A percentile compares a stretch with the other conserved stretches of the same genome.
Evolutionary conservation across 352 stramenopile species (phyloP).

Genomic region (Halophytophthora batemanensis): DNA sequence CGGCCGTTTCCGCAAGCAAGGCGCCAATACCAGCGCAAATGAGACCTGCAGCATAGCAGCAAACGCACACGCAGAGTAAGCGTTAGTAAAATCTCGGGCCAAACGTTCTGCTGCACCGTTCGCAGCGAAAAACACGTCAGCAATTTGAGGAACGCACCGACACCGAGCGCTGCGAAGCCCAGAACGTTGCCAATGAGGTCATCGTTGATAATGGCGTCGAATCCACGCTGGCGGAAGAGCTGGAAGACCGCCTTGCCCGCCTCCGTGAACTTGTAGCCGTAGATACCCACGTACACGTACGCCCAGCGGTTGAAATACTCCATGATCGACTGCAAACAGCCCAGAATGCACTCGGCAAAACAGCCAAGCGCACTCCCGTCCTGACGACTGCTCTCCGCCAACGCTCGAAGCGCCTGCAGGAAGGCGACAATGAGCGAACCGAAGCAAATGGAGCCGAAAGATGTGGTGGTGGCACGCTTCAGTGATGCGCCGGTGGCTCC

Average conservation of each 20-base stretch:
- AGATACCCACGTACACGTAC: constrained; percentile 94
- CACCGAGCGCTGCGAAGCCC: constrained; percentile 83
- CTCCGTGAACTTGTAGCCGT: constrained; percentile 93
- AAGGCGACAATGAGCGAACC: constrained; percentile 93
- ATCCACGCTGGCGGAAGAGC: constrained; percentile 93
- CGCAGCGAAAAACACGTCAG: neutral
- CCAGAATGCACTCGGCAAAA: constrained; percentile 82
- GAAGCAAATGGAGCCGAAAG: constrained; percentile 95
- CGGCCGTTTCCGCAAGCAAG: constrained; percentile 44
- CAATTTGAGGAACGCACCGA: constrained; percentile 46
- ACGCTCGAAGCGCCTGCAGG: constrained; percentile 83
- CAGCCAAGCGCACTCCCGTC: constrained; percentile 71
- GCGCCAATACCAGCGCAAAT: constrained; percentile 65
- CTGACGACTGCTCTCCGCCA: constrained; percentile 68
- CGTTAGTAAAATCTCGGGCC: neutral
- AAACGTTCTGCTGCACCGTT: neutral
- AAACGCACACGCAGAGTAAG: neutral
- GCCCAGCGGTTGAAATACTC: constrained; percentile 94
- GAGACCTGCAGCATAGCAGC: constrained; percentile 33
- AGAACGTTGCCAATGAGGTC: constrained; percentile 92
- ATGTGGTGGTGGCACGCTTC: constrained; percentile 84
- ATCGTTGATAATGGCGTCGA: constrained; percentile 96
- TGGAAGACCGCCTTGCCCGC: constrained; percentile 91
- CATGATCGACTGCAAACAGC: constrained; percentile 82
- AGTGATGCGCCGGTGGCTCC: constrained; percentile 85